Evolutionary conservation across 495 filamentous ascomycete genomes (phyloP).

Genomic region (Penicillium waksmanii): DNA sequence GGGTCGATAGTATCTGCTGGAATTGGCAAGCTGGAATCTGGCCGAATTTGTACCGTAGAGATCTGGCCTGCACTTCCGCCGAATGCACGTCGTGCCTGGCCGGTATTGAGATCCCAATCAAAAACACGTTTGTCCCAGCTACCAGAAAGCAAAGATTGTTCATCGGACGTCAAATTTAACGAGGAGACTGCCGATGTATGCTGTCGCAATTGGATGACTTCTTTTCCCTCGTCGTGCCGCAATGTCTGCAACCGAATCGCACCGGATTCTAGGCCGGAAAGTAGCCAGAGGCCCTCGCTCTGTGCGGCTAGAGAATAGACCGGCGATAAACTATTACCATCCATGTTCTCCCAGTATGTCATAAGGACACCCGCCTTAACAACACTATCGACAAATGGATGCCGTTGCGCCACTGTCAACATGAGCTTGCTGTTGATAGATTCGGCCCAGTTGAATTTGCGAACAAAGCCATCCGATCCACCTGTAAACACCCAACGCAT

Average conservation of each 20-base stretch:
- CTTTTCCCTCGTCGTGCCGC: slow-evolving; percentile 93
- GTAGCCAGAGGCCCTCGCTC: slow-evolving; percentile 84
- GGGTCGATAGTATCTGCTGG: slow-evolving; percentile 70
- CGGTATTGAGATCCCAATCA: slow-evolving; percentile 95
- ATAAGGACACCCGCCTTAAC: slow-evolving; percentile 89
- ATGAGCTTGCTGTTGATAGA: slow-evolving; percentile 94
- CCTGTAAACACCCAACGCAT: slow-evolving; percentile 95
- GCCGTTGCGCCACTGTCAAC: slow-evolving; percentile 91
- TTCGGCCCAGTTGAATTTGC: slow-evolving; percentile 93
- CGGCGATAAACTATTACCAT: slow-evolving; percentile 66
- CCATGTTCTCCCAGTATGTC: slow-evolving; percentile 94
- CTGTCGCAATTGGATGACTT: slow-evolving; percentile 75
- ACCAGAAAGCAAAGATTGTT: slow-evolving; percentile 85
- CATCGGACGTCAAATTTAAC: slow-evolving; percentile 78
- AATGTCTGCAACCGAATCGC: slow-evolving; percentile 92
- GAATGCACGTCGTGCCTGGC: slow-evolving; percentile 73
- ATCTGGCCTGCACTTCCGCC: slow-evolving; percentile 81
- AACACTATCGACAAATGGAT: slow-evolving; percentile 97
- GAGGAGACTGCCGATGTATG: slow-evolving; percentile 94
- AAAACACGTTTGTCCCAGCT: slow-evolving; percentile 95
- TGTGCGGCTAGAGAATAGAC: slow-evolving; percentile 95
- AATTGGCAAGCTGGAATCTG: slow-evolving; percentile 72
- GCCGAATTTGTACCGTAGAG: slow-evolving; percentile 82
- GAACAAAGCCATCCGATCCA: slow-evolving; percentile 90
- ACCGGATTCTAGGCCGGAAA: slow-evolving; percentile 87